Evolutionary conservation across 768 basidiomycete genomes (phyloP), one percentile per base, ranked within the genome.

Genomic region (Lactarius evosmus): DNA sequence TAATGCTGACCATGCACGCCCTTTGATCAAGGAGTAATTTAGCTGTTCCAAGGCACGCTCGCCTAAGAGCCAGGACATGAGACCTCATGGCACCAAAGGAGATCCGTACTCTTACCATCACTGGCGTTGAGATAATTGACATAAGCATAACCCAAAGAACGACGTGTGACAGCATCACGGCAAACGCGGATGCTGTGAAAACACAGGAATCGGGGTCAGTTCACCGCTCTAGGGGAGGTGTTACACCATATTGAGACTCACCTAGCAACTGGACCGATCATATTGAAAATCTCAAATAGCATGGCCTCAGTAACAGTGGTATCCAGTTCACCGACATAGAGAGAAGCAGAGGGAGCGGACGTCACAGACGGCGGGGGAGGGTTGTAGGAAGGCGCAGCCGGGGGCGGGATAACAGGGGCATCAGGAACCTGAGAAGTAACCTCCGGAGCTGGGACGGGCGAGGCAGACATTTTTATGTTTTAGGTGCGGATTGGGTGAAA

Each of bases 271-370:
- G 96, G 97, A 58, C 97, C 97, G 78, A 98, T 94, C 93, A 98
- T 96, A 77, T 97, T 97, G 83, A 99, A 99, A 76, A 99, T 98
- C 82, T 99, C 97, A 75, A 98, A 99, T 60, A 99, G 85, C 94
- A 98, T 98, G 62, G 97, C 96, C 82, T 99, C 97, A 40, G 95
- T 93, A 78, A 99, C 97, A 69, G 92, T 90, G 71, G 92, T 88
- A 78, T 98, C 97, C 69, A 99, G 89, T 80, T 99, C 97, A 64
- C 97, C 97, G 67, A 99, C 97, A 79, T 99, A 99, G 71, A 99
- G 91, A 63, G 95, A 97, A 27, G 92, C 92, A 58, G 91, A 93
- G 27, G 91, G 91, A 63, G 88, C 81, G 64, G 89, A 81, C 46
- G 86, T 78, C 65, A 77, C 74, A n/a, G 80, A 72, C 36, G 86